Conservation (phyloP, 129 eudicot genomes). For the Sambucus nigra region DNA sequence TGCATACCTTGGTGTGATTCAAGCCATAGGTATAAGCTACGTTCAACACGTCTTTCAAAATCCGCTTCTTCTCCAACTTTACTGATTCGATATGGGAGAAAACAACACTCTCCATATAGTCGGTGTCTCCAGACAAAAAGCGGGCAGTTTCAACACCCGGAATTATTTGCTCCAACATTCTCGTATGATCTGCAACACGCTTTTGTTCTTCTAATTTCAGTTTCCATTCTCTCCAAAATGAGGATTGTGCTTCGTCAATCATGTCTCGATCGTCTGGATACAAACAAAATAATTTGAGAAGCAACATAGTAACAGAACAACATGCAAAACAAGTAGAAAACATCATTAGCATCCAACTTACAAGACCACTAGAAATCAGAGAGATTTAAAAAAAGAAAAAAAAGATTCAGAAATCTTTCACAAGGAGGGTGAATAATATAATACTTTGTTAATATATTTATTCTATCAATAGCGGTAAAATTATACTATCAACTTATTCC, state of each 20-base stretch:
- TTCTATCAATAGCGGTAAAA: too few species aligned
- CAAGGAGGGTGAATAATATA: too few species aligned
- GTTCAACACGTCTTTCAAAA: slow-evolving; percentile 55
- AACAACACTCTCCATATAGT: slow-evolving; percentile 64
- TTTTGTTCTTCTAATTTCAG: slow-evolving; percentile 82
- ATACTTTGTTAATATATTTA: too few species aligned
- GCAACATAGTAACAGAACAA: slow-evolving; percentile 7
- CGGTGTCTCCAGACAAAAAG: slow-evolving; percentile 63
- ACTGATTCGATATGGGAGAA: slow-evolving; percentile 62
- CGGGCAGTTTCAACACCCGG: slow-evolving; percentile 89
- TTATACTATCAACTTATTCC: too few species aligned
- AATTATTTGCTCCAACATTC: slow-evolving; percentile 72
- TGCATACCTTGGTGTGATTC: slow-evolving; percentile 65
- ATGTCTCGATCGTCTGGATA: slow-evolving; percentile 57
- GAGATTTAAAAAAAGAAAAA: too few species aligned
- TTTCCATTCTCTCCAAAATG: slow-evolving; percentile 99
- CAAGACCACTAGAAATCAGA: background rate
- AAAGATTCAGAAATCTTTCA: too few species aligned
- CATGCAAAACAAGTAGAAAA: slow-evolving; percentile 9
- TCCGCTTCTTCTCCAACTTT: slow-evolving; percentile 60
- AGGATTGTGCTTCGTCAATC: slow-evolving; percentile 62
- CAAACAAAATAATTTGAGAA: slow-evolving; percentile 11
- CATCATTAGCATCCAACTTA: background rate
- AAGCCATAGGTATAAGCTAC: slow-evolving; percentile 72
- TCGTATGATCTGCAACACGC: slow-evolving; percentile 80